A percentile compares a stretch with the other conserved stretches of the same genome.
Evolutionary conservation across 2,329 filamentous ascomycete genomes (phyloP).

Genomic region (Ophiostoma tasmaniense): DNA sequence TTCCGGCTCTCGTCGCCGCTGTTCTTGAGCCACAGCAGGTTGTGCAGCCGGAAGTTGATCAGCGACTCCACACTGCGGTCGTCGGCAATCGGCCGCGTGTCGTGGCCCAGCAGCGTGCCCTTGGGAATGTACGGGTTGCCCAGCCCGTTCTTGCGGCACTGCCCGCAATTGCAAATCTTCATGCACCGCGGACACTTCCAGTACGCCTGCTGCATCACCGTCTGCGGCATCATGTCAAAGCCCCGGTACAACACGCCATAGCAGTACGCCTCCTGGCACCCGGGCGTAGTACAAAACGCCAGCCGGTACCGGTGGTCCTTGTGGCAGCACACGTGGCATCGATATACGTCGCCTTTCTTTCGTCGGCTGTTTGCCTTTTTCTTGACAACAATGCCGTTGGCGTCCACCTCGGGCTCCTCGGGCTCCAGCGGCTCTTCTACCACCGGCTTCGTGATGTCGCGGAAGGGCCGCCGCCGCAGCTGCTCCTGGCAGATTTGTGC

Average conservation of each 20-base stretch:
- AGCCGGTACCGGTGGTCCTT: constrained; percentile 78
- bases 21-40: constrained; percentile 69
- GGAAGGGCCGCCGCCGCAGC: constrained; percentile 68
- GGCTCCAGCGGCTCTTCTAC: constrained; percentile 41
- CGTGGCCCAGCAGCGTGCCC: constrained; percentile 79
- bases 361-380: constrained; percentile 53
- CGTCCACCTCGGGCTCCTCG: constrained; percentile 50
- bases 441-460: constrained; percentile 62
- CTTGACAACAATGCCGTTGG: constrained; percentile 52
- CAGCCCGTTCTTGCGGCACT: constrained; percentile 58
- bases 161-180: constrained; percentile 77
- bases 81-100: constrained; percentile 84
- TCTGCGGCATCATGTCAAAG: constrained; percentile 81
- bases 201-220: constrained; percentile 66
- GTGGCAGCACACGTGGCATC: constrained; percentile 77
- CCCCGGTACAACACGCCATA: constrained; percentile 89
- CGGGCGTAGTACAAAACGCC: constrained; percentile 61
- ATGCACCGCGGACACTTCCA: constrained; percentile 88
- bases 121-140: constrained; percentile 77
- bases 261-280: constrained; percentile 72
- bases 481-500: constrained; percentile 94
- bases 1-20: constrained; percentile 50
- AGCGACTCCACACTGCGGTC: constrained; percentile 81
- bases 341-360: constrained; percentile 46
- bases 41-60: constrained; percentile 85